These are phyloP conservation scores for Sindora glabra DNA, from an alignment of 306 rosid species.

Conservation along the genomic window DNA sequence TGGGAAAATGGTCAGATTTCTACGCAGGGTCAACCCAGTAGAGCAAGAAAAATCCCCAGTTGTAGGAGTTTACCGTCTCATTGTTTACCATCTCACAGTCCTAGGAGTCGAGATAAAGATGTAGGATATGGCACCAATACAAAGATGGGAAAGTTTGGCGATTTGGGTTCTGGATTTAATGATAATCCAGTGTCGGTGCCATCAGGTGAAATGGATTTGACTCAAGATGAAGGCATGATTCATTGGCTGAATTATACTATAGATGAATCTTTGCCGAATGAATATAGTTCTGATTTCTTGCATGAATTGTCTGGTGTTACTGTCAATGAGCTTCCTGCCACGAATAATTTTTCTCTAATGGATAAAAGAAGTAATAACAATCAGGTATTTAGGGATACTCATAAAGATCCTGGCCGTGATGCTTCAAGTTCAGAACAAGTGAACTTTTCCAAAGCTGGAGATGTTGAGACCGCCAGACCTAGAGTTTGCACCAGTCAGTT, in stretches of 20 bases:
- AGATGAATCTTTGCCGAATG: conserved; percentile 57
- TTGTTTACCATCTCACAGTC: conserved; percentile 50
- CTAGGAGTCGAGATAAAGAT: conserved; percentile 54
- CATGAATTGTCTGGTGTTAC: conserved; percentile 62
- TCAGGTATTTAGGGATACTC: conserved; percentile 44
- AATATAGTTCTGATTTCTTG: conserved; percentile 59
- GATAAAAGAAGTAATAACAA: conserved; percentile 40
- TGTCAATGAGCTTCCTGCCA: conserved; percentile 28
- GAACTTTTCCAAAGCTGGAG: conserved; percentile 33
- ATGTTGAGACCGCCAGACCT: conserved; percentile 32
- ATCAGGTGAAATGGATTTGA: conserved; percentile 51
- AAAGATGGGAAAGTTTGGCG: conserved; percentile 54
- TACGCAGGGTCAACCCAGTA: conserved; percentile 68
- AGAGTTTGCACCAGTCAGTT: conserved; percentile 33
- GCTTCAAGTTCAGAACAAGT: conserved; percentile 36
- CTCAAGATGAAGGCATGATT: conserved; percentile 59
- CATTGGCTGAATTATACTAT: conserved; percentile 84
- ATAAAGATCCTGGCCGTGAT: conserved; percentile 25
- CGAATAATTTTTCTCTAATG: conserved; percentile 31
- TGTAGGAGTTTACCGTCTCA: conserved; percentile 47
- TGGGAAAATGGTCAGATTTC: conserved; percentile 90
- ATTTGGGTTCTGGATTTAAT: conserved; percentile 39
- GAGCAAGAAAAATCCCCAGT: conserved; percentile 53
- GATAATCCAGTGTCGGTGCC: conserved; percentile 61
- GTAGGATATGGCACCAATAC: conserved; percentile 29